Evolutionary conservation across 768 basidiomycete species (phyloP).

Genomic region (Xerocomellus chrysenteron): DNA sequence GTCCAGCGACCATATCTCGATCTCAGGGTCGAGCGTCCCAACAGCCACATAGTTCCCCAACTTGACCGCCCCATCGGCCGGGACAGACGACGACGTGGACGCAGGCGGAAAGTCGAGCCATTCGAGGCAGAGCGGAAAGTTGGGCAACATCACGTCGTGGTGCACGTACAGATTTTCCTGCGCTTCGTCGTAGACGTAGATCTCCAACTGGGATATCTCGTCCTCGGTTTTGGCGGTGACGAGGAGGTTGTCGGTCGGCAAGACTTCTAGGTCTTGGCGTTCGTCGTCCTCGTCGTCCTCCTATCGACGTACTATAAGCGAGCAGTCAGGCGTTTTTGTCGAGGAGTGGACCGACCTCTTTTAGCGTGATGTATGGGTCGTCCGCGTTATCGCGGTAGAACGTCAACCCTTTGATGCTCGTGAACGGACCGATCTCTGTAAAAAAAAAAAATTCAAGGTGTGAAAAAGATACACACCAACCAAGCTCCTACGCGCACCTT

Average conservation of each 20-base stretch:
- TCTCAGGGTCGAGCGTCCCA: conserved; percentile 95
- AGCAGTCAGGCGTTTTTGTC: neutral
- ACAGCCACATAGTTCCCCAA: conserved; percentile 94
- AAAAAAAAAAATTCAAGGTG: neutral
- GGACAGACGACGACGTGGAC: conserved; percentile 41
- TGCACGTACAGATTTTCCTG: conserved; percentile 93
- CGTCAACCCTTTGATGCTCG: conserved; percentile 91
- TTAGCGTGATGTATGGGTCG: conserved; percentile 95
- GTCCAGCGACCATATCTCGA: conserved; percentile 98
- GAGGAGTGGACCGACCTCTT: conserved; percentile 62
- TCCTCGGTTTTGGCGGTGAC: conserved; percentile 95
- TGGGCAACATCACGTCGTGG: conserved; percentile 96
- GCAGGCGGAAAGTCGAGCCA: conserved; percentile 96
- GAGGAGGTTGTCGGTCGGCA: conserved; percentile 89
- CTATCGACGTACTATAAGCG: conserved; percentile 11
- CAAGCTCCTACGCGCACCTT: conserved; percentile 22
- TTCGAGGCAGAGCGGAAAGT: conserved; percentile 97
- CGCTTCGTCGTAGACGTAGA: conserved; percentile 93
- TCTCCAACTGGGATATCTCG: conserved; percentile 92
- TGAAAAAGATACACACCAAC: neutral
- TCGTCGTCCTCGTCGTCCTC: conserved; percentile 62
- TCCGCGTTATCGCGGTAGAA: conserved; percentile 91
- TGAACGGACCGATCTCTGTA: conserved; percentile 77
- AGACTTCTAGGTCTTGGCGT: conserved; percentile 83
- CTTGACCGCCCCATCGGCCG: conserved; percentile 30